phyloP scores from a whole-genome alignment of 345 rosid species.

The Erucastrum elatum region DNA sequence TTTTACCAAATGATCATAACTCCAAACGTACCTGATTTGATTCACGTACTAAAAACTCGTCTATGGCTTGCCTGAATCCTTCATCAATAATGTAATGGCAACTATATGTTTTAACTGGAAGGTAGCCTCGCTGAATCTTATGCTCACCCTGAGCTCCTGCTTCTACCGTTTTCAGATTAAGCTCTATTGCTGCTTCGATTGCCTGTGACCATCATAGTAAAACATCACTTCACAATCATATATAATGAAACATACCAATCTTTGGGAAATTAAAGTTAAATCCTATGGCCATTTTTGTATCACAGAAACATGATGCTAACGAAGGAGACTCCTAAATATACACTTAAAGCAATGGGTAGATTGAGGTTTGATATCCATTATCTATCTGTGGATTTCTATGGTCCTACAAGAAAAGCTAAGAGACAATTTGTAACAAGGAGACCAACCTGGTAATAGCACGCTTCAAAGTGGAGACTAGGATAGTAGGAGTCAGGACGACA shows the following conservation, averaged over 20 bases:
- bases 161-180: constrained; percentile 73
- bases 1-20: not conserved
- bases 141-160: constrained; percentile 99
- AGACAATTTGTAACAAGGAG: constrained; percentile 4
- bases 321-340: not conserved
- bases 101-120: constrained; percentile 86
- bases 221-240: constrained; percentile 3
- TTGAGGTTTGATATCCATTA: not conserved
- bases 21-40: constrained; percentile 60
- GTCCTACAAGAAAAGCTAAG: not conserved
- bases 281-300: not conserved
- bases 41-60: constrained; percentile 65
- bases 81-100: constrained; percentile 77
- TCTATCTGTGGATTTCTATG: not conserved
- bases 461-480: constrained; percentile 93
- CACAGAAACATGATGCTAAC: not conserved
- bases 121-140: constrained; percentile 89
- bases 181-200: constrained; percentile 90
- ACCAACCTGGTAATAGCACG: constrained; percentile 94
- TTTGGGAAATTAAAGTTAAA: not conserved
- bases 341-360: not conserved
- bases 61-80: constrained; percentile 68
- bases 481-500: constrained; percentile 74
- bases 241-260: not conserved
- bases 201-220: constrained; percentile 49